Conservation (phyloP, 2,329 filamentous ascomycete genomes). For the Fusarium sp. region DNA sequence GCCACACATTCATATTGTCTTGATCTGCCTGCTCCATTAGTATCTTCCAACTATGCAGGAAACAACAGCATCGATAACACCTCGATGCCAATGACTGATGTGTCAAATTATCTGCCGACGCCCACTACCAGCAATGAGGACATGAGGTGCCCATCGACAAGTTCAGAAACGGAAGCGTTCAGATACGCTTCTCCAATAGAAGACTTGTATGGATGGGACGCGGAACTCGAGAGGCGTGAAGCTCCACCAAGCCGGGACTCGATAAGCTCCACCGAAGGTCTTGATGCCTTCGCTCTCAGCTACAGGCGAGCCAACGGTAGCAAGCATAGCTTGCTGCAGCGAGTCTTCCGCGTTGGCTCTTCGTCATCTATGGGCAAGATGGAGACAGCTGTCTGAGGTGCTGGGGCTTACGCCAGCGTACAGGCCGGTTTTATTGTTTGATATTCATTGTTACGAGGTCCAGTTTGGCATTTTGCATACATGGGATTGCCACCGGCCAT, state of each 20-base stretch:
- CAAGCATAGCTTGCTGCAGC: constrained; percentile 39
- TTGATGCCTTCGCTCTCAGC: constrained; percentile 30
- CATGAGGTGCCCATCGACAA: constrained; percentile 15
- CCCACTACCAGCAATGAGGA: constrained; percentile 38
- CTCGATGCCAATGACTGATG: constrained; percentile 42
- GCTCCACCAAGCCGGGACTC: constrained; percentile 14
- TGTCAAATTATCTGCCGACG: constrained; percentile 54
- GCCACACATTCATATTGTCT: constrained; percentile 2
- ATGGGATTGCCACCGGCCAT: constrained; percentile 27
- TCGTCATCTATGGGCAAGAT: constrained; percentile 30
- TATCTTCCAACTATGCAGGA: constrained; percentile 7
- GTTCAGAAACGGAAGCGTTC: constrained; percentile 21
- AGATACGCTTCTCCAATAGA: constrained; percentile 27
- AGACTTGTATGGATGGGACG: constrained; percentile 66
- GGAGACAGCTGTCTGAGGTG: constrained; percentile 17
- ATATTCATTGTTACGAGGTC: constrained; percentile 6
- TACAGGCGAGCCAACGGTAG: constrained; percentile 43
- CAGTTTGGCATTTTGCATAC: constrained; percentile 22
- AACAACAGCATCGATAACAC: not conserved
- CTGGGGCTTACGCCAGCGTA: too few relatives aligned
- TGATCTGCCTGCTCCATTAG: constrained; percentile 1
- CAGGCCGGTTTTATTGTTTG: not conserved
- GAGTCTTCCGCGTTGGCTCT: constrained; percentile 40
- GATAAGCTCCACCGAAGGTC: constrained; percentile 16
- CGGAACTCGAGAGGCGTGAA: constrained; percentile 49